These are phyloP conservation scores for Kwoniella mangroviensis DNA, from an alignment of 768 basidiomycete species.

Conservation along the genomic window DNA sequence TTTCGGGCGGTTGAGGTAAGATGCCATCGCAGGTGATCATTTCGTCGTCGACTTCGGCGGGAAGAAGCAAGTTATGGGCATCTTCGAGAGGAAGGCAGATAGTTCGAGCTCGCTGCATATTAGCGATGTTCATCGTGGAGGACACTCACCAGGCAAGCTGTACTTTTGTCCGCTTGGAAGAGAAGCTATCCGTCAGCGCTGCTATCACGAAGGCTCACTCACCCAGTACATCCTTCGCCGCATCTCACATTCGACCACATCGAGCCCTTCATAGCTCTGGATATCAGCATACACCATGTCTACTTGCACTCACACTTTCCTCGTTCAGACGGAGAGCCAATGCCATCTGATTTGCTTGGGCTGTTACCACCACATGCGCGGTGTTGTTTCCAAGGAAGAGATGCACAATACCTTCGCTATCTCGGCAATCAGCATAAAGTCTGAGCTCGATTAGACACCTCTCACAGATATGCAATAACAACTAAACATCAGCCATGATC, in stretches of 20 bases:
- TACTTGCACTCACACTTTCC: slow-evolving; percentile 34
- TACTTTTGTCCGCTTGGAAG: slow-evolving; percentile 82
- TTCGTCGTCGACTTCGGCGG: slow-evolving; percentile 53
- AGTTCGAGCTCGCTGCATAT: slow-evolving; percentile 38
- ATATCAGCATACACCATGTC: slow-evolving; percentile 6
- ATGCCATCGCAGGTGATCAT: slow-evolving; percentile 48
- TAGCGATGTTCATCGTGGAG: neutral
- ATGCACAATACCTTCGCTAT: slow-evolving; percentile 48
- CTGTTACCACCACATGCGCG: slow-evolving; percentile 44
- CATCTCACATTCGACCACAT: slow-evolving; percentile 88
- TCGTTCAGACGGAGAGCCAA: slow-evolving; percentile 47
- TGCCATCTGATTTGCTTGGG: slow-evolving; percentile 44
- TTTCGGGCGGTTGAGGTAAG: slow-evolving; percentile 37
- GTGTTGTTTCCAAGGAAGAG: slow-evolving; percentile 50
- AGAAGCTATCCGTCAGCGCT: slow-evolving; percentile 75
- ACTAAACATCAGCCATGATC: slow-evolving; percentile 12
- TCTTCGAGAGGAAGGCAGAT: slow-evolving; percentile 72
- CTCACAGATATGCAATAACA: slow-evolving; percentile 45
- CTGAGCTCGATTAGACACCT: neutral
- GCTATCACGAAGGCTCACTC: neutral
- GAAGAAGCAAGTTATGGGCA: slow-evolving; percentile 35
- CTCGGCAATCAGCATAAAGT: neutral
- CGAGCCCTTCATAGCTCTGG: slow-evolving; percentile 66
- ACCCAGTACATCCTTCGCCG: slow-evolving; percentile 67
- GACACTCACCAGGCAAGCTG: slow-evolving; percentile 40